These are phyloP conservation scores for Lentinula sp. DNA, from an alignment of 768 basidiomycete genomes.

Conservation along the genomic window DNA sequence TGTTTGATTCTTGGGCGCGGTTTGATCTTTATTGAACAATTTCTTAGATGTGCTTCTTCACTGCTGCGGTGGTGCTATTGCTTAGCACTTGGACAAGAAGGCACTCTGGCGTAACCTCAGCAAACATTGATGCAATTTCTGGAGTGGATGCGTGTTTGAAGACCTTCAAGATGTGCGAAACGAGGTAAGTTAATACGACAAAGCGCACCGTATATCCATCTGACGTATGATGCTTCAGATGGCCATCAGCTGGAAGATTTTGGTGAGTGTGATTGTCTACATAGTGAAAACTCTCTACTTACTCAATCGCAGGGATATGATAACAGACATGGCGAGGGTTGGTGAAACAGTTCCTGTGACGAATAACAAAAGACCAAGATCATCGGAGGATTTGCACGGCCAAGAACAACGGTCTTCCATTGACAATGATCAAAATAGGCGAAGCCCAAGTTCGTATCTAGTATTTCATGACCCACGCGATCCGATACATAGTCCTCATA, in stretches of 20 bases:
- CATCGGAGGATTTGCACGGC: neutral
- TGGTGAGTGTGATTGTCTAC: conserved; percentile 21
- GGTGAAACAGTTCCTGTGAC: conserved; percentile 1
- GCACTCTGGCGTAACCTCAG: conserved; percentile 35
- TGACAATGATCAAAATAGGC: neutral
- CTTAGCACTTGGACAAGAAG: conserved; percentile 63
- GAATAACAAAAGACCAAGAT: conserved; percentile 6
- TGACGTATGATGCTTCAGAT: conserved; percentile 19
- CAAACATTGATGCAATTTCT: conserved; percentile 46
- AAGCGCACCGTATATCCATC: neutral
- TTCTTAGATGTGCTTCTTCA: conserved; percentile 28
- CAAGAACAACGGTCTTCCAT: neutral
- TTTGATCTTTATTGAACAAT: conserved; percentile 1
- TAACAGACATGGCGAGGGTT: conserved; percentile 24
- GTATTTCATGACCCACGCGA: neutral
- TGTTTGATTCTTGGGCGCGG: conserved; percentile 6
- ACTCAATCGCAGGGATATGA: conserved; percentile 23
- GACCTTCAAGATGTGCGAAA: conserved; percentile 37
- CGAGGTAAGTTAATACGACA: conserved; percentile 20
- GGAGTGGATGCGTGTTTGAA: conserved; percentile 58
- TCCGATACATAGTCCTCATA: neutral
- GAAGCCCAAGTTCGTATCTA: neutral
- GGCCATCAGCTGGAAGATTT: conserved; percentile 33
- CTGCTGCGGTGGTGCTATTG: conserved; percentile 48
- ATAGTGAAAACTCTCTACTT: neutral